Evolutionary conservation across 78 protist genomes (phyloP).

Genomic region (slime mould (Dictyostelium discoideum)): dicty_2.7 NC_007088.5:1344501-1345000

Average conservation of each 20-base stretch:
- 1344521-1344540: neutral
- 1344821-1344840: neutral
- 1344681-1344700: neutral
- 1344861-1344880: neutral
- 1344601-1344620: neutral
- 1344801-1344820: neutral
- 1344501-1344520: neutral
- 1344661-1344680: neutral
- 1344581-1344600: neutral
- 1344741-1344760: neutral
- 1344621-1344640: neutral
- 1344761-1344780: neutral
- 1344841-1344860: neutral
- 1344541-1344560: neutral
- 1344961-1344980: neutral
- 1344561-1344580: neutral
- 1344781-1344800: neutral
- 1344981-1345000: neutral
- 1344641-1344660: neutral
- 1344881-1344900: neutral
- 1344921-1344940: neutral
- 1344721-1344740: neutral
- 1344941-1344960: neutral
- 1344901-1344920: neutral
- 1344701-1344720: neutral